Evolutionary conservation across 805 yeast genomes (phyloP).

Genomic region (Ogataea minuta): DNA sequence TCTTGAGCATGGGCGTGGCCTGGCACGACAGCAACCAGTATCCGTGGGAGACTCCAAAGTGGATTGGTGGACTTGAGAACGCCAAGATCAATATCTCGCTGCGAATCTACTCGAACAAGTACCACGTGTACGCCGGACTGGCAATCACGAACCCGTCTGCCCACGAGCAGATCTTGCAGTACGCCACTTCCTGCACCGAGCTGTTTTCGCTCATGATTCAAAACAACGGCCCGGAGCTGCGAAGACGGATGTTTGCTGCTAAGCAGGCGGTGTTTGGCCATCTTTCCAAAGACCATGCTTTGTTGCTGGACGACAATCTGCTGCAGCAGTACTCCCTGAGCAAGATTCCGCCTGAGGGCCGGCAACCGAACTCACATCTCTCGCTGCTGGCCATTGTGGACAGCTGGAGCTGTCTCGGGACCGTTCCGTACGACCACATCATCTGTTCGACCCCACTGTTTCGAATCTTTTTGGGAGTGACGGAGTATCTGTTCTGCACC

Average conservation of each 20-base stretch:
- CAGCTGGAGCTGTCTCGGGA: constrained; percentile 82
- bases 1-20: constrained; percentile 93
- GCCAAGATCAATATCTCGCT: constrained; percentile 92
- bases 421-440: constrained; percentile 94
- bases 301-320: constrained; percentile 72
- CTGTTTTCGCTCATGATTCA: constrained; percentile 81
- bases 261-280: constrained; percentile 75
- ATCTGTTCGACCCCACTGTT: constrained; percentile 94
- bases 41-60: constrained; percentile 86
- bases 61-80: constrained; percentile 94
- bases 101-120: constrained; percentile 87
- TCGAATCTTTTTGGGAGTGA: constrained; percentile 89
- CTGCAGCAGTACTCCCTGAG: constrained; percentile 78
- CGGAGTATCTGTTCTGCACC: constrained; percentile 85
- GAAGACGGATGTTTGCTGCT: constrained; percentile 59
- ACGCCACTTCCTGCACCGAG: constrained; percentile 80
- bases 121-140: constrained; percentile 98
- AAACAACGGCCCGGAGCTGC: constrained; percentile 57
- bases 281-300: constrained; percentile 50
- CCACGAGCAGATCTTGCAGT: constrained; percentile 85
- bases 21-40: constrained; percentile 82
- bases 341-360: constrained; percentile 63
- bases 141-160: constrained; percentile 96
- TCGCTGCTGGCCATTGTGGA: constrained; percentile 89
- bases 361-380: constrained; percentile 83